A percentile compares a stretch with the other conserved stretches of the same genome.
Evolutionary conservation across 352 stramenopile genomes (phyloP).

Genomic region (Globisporangium takayamanum): DNA sequence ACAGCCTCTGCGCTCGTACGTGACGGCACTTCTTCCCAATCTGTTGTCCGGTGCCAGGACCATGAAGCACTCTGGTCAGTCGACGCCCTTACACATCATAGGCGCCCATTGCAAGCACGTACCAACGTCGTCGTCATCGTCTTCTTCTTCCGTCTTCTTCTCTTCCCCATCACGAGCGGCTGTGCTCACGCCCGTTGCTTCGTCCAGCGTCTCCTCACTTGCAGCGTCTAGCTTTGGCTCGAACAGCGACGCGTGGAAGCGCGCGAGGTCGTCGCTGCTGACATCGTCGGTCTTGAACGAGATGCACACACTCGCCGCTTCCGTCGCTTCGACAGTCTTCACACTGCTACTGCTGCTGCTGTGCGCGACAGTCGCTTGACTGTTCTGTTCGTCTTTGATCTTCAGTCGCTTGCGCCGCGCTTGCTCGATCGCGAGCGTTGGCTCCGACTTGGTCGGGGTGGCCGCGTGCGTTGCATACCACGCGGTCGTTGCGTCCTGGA

Average conservation of each 20-base stretch:
- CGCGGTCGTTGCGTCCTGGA: slow-evolving; percentile 21
- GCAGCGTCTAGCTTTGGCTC: slow-evolving; percentile 5
- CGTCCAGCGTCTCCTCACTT: not conserved
- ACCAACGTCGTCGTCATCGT: slow-evolving; percentile 4
- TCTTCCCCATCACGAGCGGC: not conserved
- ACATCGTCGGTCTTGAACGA: slow-evolving; percentile 43
- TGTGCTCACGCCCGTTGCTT: not conserved
- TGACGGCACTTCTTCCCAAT: too few relatives aligned
- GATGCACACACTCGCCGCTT: slow-evolving; percentile 24
- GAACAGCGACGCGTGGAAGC: slow-evolving; percentile 33
- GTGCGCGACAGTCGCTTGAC: too few relatives aligned
- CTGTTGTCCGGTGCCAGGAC: too few relatives aligned
- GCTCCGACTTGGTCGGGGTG: slow-evolving; percentile 27
- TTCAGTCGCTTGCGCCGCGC: slow-evolving; percentile 24
- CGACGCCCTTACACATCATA: too few relatives aligned
- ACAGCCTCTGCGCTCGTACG: too few relatives aligned
- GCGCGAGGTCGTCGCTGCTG: slow-evolving; percentile 17
- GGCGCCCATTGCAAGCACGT: not conserved
- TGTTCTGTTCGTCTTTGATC: not conserved
- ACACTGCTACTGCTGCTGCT: too few relatives aligned
- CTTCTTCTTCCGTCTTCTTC: not conserved
- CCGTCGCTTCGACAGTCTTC: not conserved
- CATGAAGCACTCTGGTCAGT: too few relatives aligned
- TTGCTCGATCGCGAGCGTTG: slow-evolving; percentile 39
- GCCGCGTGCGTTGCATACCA: slow-evolving; percentile 38